Evolutionary conservation across 306 rosid genomes (phyloP), one percentile per base, ranked within the genome.

Genomic region (Trichosanthes cucumerina): DNA sequence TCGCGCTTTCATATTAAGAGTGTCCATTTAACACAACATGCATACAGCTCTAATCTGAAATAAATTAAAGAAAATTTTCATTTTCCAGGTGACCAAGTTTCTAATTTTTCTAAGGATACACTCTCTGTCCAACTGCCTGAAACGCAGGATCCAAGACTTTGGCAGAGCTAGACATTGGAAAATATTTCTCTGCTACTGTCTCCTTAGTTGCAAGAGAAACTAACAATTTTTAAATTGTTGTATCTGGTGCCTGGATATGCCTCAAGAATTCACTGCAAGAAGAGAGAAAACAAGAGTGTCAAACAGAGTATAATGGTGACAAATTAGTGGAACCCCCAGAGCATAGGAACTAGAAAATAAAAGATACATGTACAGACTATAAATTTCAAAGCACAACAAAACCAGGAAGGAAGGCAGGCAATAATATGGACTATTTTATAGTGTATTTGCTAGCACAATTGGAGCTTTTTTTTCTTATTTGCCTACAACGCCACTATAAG

Each of bases 41-140:
- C 36, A 76, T 54, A 38, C 69, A 36, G 15, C 36, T 44, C 52
- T 59, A 4, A 78, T 39, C 28, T 66, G 5, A 62, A 44, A 62
- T 28, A n/a, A 78, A 60, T 13, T 26, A 26, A 46, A 46, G 52
- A 58, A 77, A 39, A 38, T 2, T 43, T 79, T 80, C 77, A 76
- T 78, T 80, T 79, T 73, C 60, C 81, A 82, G 81, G 50, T 26
- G 81, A 79, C 34, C 41, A 57, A 43, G 66, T 75, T 52, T 58
- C 60, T 49, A 28, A 81, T 54, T 63, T 79, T 56, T 24, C 24
- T 79, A 88, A 87, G 99, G 99, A 96, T 96, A 96, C 99, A 82
- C 87, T 90, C 87, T 92, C 84, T 96, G 99, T 79, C 99, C 99
- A 57, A 86, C 96, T 79, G 97, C 97, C 86, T 96, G 99, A 89